Evolutionary conservation across 192 early-diverging fungal species (phyloP).

Genomic region (Coemansia erecta): DNA sequence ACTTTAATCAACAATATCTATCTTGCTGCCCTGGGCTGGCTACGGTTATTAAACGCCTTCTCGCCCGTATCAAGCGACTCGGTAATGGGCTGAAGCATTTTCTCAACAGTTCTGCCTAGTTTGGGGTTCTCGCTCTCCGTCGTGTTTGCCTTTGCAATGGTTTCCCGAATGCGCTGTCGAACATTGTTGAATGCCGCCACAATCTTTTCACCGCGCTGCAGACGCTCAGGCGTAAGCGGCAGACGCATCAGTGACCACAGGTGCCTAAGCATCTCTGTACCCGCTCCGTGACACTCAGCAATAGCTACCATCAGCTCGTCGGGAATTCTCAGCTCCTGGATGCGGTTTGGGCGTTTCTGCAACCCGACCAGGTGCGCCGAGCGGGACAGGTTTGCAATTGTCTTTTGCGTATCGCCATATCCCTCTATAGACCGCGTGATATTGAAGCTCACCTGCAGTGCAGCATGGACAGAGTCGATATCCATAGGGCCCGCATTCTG

Average conservation of each 20-base stretch:
- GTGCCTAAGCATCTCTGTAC: conserved; percentile 54
- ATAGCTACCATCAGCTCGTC: conserved; percentile 29
- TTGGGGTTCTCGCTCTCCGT: conserved; percentile 32
- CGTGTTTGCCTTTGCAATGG: conserved; percentile 25
- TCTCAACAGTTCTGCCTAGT: conserved; percentile 29
- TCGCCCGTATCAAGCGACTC: conserved; percentile 32
- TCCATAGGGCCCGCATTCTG: neutral
- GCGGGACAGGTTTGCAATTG: conserved; percentile 23
- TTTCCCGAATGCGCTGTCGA: conserved; percentile 30
- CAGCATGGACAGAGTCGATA: conserved; percentile 4
- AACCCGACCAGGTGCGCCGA: conserved; percentile 20
- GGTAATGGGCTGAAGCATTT: conserved; percentile 48
- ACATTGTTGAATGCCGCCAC: conserved; percentile 34
- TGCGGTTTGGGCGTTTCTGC: conserved; percentile 35
- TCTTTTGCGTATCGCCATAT: conserved; percentile 33
- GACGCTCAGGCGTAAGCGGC: conserved; percentile 30
- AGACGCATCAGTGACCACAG: conserved; percentile 45
- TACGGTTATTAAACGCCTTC: conserved; percentile 17
- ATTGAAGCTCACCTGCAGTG: conserved; percentile 29
- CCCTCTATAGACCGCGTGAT: conserved; percentile 22
- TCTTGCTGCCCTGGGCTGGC: neutral
- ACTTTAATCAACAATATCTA: no score
- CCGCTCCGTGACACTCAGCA: conserved; percentile 48
- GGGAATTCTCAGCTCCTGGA: conserved; percentile 41
- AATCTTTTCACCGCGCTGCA: conserved; percentile 42